Evolutionary conservation across 257 asterid species (phyloP).

Genomic region (Linaria vulgaris): DNA sequence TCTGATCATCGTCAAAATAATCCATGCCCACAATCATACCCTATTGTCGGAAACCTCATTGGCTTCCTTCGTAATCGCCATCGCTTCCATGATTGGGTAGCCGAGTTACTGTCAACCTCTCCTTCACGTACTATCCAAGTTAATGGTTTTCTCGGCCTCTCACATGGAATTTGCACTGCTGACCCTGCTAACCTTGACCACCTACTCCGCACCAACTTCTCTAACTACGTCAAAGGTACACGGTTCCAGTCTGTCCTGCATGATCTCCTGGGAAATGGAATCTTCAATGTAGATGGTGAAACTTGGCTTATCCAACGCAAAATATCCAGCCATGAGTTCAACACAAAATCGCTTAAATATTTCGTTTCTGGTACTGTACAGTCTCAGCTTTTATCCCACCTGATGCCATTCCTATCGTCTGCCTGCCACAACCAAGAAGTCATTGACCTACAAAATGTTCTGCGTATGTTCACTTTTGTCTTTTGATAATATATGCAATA

Average conservation of each 20-base stretch:
- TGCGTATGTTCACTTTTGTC: constrained; percentile 36
- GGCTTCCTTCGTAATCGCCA: constrained; percentile 38
- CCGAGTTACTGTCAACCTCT: constrained; percentile 34
- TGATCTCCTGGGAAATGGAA: constrained; percentile 42
- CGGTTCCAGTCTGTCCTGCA: constrained; percentile 30
- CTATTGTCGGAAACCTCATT: constrained; percentile 35
- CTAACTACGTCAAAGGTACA: constrained; percentile 39
- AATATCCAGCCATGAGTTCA: constrained; percentile 41
- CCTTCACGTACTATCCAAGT: constrained; percentile 43
- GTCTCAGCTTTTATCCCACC: constrained; percentile 23
- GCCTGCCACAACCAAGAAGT: constrained; percentile 21
- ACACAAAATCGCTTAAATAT: constrained; percentile 34
- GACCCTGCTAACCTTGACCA: constrained; percentile 35
- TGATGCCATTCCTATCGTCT: constrained; percentile 31
- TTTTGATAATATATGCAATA: constrained; percentile 34
- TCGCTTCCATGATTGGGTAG: constrained; percentile 46
- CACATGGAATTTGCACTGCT: constrained; percentile 41
- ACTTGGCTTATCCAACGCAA: constrained; percentile 39
- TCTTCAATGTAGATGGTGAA: constrained; percentile 43
- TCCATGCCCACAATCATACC: constrained; percentile 40
- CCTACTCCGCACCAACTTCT: constrained; percentile 35
- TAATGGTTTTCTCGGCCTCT: constrained; percentile 37
- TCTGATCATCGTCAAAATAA: neutral
- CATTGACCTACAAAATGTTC: constrained; percentile 36
- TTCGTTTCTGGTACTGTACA: constrained; percentile 37